These are phyloP conservation scores for Diaporthe vaccinii DNA, from an alignment of 2,329 filamentous ascomycete species.

Conservation along the genomic window DNA sequence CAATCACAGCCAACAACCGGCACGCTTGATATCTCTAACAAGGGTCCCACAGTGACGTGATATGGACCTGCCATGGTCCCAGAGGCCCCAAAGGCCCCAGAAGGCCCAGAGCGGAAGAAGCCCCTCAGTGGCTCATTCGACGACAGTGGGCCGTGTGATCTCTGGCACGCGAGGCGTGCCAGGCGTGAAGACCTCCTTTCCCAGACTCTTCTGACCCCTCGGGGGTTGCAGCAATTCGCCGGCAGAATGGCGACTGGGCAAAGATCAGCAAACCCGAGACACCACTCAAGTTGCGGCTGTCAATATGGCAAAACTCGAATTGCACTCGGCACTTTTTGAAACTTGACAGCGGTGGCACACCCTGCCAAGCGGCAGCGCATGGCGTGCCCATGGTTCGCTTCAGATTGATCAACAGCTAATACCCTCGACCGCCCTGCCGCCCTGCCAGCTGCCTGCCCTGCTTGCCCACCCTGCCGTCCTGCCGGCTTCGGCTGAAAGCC, in stretches of 20 bases:
- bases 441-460: too few species aligned
- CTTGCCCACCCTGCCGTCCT: slow-evolving; percentile 13
- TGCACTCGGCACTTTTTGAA: slow-evolving; percentile 23
- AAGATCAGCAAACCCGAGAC: slow-evolving; percentile 35
- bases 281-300: slow-evolving; percentile 27
- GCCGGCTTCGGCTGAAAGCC: slow-evolving; percentile 25
- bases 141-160: slow-evolving; percentile 6
- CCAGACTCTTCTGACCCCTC: slow-evolving; percentile 22
- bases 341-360: slow-evolving; percentile 22
- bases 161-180: not conserved
- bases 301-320: slow-evolving; percentile 27
- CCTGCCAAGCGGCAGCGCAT: slow-evolving; percentile 9
- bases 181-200: slow-evolving; percentile 12
- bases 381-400: slow-evolving; percentile 20
- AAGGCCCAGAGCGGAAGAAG: not conserved
- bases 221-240: slow-evolving; percentile 2
- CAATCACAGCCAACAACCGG: slow-evolving; percentile 2
- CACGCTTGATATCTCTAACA: slow-evolving; percentile 25
- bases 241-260: slow-evolving; percentile 23
- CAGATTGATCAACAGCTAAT: slow-evolving; percentile 24
- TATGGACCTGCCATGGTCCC: slow-evolving; percentile 13
- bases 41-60: slow-evolving; percentile 36
- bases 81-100: not conserved
- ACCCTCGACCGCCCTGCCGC: slow-evolving; percentile 5
- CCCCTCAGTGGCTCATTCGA: slow-evolving; percentile 12